These are phyloP conservation scores for Fusarium staphyleae DNA, from an alignment of 2,329 filamentous ascomycete species.

Conservation along the genomic window DNA sequence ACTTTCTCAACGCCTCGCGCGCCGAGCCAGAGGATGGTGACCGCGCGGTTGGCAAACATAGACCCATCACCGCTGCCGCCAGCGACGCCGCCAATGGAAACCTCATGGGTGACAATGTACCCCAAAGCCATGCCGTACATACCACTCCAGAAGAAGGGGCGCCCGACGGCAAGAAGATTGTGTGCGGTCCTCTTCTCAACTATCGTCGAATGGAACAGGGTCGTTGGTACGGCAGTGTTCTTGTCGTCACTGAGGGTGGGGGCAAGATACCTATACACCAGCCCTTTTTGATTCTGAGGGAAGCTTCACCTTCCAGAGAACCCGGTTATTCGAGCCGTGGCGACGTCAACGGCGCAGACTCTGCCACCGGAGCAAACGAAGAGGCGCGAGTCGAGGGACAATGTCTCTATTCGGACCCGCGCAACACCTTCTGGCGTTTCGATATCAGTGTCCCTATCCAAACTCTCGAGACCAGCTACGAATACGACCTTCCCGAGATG, in stretches of 20 bases:
- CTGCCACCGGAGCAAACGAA: slow-evolving; percentile 49
- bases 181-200: slow-evolving; percentile 78
- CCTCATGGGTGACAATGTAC: slow-evolving; percentile 13
- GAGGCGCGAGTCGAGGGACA: slow-evolving; percentile 50
- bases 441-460: slow-evolving; percentile 80
- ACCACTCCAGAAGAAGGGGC: slow-evolving; percentile 25
- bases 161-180: slow-evolving; percentile 64
- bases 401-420: slow-evolving; percentile 69
- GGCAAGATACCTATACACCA: slow-evolving; percentile 62
- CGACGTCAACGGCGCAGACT: slow-evolving; percentile 41
- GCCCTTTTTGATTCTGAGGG: slow-evolving; percentile 65
- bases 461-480: slow-evolving; percentile 74
- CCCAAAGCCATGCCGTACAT: slow-evolving; percentile 43
- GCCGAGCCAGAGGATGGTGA: slow-evolving; percentile 51
- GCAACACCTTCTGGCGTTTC: slow-evolving; percentile 93
- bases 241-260: slow-evolving; percentile 81
- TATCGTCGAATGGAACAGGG: slow-evolving; percentile 77
- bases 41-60: slow-evolving; percentile 49
- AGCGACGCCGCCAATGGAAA: slow-evolving; percentile 26
- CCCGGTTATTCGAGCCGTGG: slow-evolving; percentile 36
- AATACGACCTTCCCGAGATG: slow-evolving; percentile 76
- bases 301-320: slow-evolving; percentile 43
- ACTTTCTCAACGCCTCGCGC: slow-evolving; percentile 63
- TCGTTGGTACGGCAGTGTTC: slow-evolving; percentile 83
- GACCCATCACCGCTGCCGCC: slow-evolving; percentile 59